Evolutionary conservation across 495 filamentous ascomycete genomes (phyloP), one percentile per base, ranked within the genome.

Genomic region (Antarctomyces pellizariae): DNA sequence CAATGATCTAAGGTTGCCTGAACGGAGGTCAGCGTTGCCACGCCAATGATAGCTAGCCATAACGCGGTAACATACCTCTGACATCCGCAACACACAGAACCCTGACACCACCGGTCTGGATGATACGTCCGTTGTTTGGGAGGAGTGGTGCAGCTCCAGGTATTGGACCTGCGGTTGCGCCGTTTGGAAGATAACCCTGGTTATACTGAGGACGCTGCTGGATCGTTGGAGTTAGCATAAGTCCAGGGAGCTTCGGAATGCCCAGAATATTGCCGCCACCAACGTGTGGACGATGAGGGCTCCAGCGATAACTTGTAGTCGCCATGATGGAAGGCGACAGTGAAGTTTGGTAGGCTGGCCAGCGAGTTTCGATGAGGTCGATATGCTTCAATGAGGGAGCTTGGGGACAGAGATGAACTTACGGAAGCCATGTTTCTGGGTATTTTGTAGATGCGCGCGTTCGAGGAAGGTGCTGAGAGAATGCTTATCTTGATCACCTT

Each of bases 41-140:
- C 31, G 33, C 28, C 28, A 38, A 34, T 31, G 30, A 36, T 28
- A 25, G 23, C 21, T 35, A 29, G 22, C 14, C 23, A 13, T 19
- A 14, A 24, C 12, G 7, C 27, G 26, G 35, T 23, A 44, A 39
- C 57, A 28, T 65, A 93, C 86, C 89, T 75, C 89, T 66, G 37
- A 99, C 84, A 53, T 99, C 89, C 12, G 89, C 89, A 53, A 99
- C 73, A 52, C 89, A 95, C 30, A 99, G 61, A 26, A 99, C 70
- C 47, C 86, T 64, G 30, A 68, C 72, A 23, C 72, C 71, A 16
- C 77, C 82, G 25, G 66, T 74, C 50, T 95, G 79, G 39, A 92
- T 68, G 24, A 99, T 51, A 28, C 61, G 61, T 19, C 61, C 61
- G 36, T 63, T 58, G 44, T 64, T 63, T 11, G 61, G 61, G 16